phyloP scores from a whole-genome alignment of 345 rosid species.

The Laguncularia racemosa region DNA sequence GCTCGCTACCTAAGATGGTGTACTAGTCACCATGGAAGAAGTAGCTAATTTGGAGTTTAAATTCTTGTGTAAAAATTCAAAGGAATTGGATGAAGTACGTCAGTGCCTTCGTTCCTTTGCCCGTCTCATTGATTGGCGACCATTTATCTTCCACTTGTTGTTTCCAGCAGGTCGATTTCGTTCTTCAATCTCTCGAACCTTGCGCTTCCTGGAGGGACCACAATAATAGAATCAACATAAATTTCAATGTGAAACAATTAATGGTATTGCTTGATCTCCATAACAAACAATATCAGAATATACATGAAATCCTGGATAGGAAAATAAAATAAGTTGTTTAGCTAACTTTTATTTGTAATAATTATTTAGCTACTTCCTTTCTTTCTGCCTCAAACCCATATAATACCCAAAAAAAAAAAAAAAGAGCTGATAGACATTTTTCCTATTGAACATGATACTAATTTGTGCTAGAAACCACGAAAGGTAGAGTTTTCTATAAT shows the following conservation, averaged over 20 bases:
- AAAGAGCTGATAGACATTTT: no score
- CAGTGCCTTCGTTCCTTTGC: conserved; percentile 59
- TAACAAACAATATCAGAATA: background rate
- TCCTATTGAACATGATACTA: no score
- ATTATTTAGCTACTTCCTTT: no score
- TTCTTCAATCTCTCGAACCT: conserved; percentile 78
- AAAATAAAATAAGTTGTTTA: no score
- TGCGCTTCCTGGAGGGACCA: conserved; percentile 55
- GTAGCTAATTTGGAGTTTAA: background rate
- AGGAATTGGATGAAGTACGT: background rate
- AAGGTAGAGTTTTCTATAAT: no score
- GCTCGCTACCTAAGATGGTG: no score
- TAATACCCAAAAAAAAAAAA: no score
- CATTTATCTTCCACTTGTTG: conserved; percentile 75
- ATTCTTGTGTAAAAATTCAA: background rate
- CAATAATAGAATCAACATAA: background rate
- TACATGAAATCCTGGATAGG: no score
- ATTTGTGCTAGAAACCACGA: no score
- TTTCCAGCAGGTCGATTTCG: conserved; percentile 50
- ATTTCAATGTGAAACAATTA: no score
- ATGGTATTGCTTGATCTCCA: background rate
- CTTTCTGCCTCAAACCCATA: no score
- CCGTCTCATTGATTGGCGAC: conserved; percentile 39
- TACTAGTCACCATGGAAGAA: background rate
- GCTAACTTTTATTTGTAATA: no score